phyloP scores from a whole-genome alignment of 2,329 filamentous ascomycete species.

The Zasmidium citrigriseum region DNA sequence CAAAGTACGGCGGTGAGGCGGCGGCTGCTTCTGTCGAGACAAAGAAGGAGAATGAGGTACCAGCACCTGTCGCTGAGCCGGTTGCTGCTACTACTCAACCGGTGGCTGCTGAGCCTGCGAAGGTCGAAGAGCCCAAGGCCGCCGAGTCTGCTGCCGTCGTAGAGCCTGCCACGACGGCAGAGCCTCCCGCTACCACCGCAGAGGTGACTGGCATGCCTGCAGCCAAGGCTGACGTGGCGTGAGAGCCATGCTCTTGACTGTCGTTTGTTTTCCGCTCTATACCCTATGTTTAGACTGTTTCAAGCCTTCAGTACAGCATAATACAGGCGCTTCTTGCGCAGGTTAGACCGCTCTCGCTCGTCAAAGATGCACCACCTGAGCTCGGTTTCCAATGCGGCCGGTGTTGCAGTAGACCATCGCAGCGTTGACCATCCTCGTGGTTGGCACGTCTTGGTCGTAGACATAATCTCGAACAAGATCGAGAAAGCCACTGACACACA shows the following conservation, averaged over 20 bases:
- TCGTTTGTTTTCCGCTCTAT: constrained; percentile 11
- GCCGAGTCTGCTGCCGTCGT: not conserved
- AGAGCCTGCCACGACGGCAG: not conserved
- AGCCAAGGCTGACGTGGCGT: constrained; percentile 16
- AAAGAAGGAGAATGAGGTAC: too few species aligned
- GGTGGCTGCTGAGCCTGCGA: not conserved
- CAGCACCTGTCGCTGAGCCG: not conserved
- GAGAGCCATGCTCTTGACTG: not conserved
- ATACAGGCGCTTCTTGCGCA: not conserved
- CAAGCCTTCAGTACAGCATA: not conserved
- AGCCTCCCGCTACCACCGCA: constrained; percentile 5
- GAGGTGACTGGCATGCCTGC: constrained; percentile 16
- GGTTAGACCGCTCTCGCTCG: not conserved
- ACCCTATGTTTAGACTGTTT: constrained; percentile 10
- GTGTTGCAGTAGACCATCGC: constrained; percentile 54
- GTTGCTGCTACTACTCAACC: not conserved
- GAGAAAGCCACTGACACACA: constrained; percentile 53
- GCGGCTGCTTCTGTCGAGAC: not conserved
- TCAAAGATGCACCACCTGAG: constrained; percentile 40
- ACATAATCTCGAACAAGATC: constrained; percentile 32
- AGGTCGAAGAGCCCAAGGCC: not conserved
- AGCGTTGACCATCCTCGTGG: constrained; percentile 62
- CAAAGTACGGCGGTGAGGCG: constrained; percentile 35
- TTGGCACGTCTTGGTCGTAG: constrained; percentile 33
- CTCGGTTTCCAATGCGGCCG: constrained; percentile 49